These are phyloP conservation scores for Rhizopogon parksii DNA, from an alignment of 1,284 basidiomycete genomes.

Conservation along the genomic window DNA sequence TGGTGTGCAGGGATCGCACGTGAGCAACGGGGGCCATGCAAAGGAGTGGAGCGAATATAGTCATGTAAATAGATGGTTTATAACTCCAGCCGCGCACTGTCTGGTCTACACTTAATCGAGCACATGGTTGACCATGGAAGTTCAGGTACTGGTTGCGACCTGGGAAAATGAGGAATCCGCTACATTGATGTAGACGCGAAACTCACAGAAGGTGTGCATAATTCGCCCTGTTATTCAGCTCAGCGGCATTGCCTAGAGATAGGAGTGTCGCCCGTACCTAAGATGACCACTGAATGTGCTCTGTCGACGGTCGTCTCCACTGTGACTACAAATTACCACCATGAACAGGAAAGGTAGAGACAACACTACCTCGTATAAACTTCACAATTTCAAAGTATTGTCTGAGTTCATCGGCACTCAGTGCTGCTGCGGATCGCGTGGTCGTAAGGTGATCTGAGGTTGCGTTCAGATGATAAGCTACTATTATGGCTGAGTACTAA, in stretches of 20 bases:
- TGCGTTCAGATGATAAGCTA: constrained; percentile 28
- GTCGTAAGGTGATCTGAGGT: constrained; percentile 11
- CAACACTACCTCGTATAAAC: background rate
- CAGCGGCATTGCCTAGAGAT: background rate
- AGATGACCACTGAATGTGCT: constrained; percentile 22
- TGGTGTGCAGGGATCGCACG: constrained; percentile 30
- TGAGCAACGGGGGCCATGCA: constrained; percentile 38
- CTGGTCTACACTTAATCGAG: constrained; percentile 38
- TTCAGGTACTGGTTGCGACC: constrained; percentile 38
- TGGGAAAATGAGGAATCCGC: background rate
- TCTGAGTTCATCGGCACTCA: constrained; percentile 11
- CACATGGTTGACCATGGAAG: constrained; percentile 43
- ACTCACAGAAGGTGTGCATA: constrained; percentile 36
- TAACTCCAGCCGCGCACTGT: constrained; percentile 29
- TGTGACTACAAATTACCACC: background rate
- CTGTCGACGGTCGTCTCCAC: constrained; percentile 2
- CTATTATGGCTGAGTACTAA: constrained; percentile 28
- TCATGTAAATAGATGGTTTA: constrained; percentile 27
- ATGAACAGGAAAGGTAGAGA: background rate
- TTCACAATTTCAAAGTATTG: constrained; percentile 10
- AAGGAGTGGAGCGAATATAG: constrained; percentile 29
- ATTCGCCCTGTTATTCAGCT: constrained; percentile 28
- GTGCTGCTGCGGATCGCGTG: constrained; percentile 10
- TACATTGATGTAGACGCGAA: background rate
- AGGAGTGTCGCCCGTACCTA: constrained; percentile 28